Evolutionary conservation across 768 basidiomycete species (phyloP).

Genomic region (Fistulinella prunicolor): DNA sequence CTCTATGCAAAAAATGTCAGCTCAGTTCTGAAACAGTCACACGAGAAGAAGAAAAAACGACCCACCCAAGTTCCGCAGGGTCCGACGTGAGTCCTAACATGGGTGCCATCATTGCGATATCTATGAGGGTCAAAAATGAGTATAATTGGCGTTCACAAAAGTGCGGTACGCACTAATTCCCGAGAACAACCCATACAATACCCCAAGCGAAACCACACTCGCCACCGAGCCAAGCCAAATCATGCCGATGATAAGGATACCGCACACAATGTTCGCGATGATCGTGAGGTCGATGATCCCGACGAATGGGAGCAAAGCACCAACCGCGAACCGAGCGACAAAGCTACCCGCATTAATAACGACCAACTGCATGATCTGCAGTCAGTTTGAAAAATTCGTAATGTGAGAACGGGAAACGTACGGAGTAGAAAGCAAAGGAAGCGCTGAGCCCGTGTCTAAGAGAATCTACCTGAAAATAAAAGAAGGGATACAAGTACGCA

Average conservation of each 20-base stretch:
- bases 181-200: conserved; percentile 49
- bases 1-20: conserved; percentile 8
- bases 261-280: conserved; percentile 30
- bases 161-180: conserved; percentile 38
- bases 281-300: conserved; percentile 46
- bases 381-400: too few species aligned
- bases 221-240: conserved; percentile 36
- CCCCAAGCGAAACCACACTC: conserved; percentile 40
- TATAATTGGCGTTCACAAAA: background rate
- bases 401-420: too few species aligned
- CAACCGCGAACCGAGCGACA: conserved; percentile 47
- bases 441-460: conserved; percentile 45
- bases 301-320: conserved; percentile 33
- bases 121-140: conserved; percentile 13
- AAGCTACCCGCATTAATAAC: conserved; percentile 50
- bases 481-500: conserved; percentile 49
- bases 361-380: background rate
- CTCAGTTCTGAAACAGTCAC: background rate
- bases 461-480: conserved; percentile 58
- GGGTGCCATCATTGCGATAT: conserved; percentile 40
- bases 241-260: conserved; percentile 42
- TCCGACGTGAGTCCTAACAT: conserved; percentile 44
- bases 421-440: conserved; percentile 54
- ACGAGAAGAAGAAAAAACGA: conserved; percentile 4
- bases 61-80: conserved; percentile 50